Evolutionary conservation across 2,329 filamentous ascomycete genomes (phyloP).

Genomic region (Fusarium sp.): DNA sequence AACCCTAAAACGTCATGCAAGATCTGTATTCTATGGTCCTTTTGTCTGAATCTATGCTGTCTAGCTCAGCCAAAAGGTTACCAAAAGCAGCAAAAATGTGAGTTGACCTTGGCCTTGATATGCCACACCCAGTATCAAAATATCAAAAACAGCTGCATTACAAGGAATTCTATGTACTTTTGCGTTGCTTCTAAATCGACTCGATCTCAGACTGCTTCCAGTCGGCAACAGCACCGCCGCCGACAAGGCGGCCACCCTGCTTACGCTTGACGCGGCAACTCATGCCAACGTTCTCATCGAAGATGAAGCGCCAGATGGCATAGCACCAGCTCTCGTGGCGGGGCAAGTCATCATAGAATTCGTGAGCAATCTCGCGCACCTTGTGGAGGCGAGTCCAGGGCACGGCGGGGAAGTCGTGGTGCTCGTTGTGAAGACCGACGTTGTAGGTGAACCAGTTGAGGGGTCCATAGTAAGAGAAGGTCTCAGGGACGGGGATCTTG

Average conservation of each 20-base stretch:
- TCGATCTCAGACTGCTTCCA: constrained; percentile 80
- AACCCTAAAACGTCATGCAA: constrained; percentile 31
- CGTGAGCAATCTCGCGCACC: constrained; percentile 82
- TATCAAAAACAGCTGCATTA: constrained; percentile 13
- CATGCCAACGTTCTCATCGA: constrained; percentile 88
- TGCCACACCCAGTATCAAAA: not conserved
- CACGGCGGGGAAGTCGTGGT: constrained; percentile 97
- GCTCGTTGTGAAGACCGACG: constrained; percentile 97
- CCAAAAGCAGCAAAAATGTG: not conserved
- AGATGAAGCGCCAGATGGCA: constrained; percentile 95
- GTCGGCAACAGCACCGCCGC: constrained; percentile 55
- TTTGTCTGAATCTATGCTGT: constrained; percentile 3
- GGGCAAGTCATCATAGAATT: constrained; percentile 92
- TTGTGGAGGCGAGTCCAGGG: constrained; percentile 89
- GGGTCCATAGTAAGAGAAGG: constrained; percentile 95
- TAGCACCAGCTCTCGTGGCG: constrained; percentile 90
- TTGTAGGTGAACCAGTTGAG: constrained; percentile 96
- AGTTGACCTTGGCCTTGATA: not conserved
- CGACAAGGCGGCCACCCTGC: constrained; percentile 75
- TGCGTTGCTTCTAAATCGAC: constrained; percentile 57
- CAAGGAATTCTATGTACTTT: not conserved
- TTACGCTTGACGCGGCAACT: constrained; percentile 94
- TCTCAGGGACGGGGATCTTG: constrained; percentile 82
- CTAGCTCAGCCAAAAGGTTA: not conserved
- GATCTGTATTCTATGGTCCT: constrained; percentile 9